Evolutionary conservation across 345 rosid species (phyloP), one percentile per base, ranked within the genome.

Genomic region (Salix suchowensis): DNA sequence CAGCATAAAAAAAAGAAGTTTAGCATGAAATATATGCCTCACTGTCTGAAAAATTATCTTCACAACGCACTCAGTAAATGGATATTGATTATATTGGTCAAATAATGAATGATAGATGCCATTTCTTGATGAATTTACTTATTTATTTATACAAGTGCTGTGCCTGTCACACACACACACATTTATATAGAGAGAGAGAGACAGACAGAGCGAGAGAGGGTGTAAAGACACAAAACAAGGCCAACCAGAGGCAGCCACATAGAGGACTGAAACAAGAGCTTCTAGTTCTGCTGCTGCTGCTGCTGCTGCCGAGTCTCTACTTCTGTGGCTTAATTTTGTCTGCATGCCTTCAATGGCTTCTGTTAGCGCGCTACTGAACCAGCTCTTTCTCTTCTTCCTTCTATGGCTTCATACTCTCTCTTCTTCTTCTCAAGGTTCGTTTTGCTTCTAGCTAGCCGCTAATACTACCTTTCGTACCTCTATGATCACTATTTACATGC

Each of bases 241-340:
- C 84, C 77, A 81, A 73, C 83, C 77, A 68, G 75, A n/a, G 40
- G 28, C 3, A 77, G 78, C 77, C 81, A 69, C 75, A 68, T 77
- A 69, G 72, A 73, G 71, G 40, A 42, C 13, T 14, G 58, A 40
- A 67, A 44, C 44, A 26, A 32, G 9, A 50, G 30, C n/a, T 50
- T 55, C 42, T 9, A 16, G 69, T 30, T 8, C n/a, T 58, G 19
- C 68, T 52, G 26, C 24, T n/a, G 77, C 10, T 13, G 24, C 24
- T 24, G 24, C 24, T 24, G 37, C 24, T 7, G 77, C 10, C 30
- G 65, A 36, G 37, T 36, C n/a, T 46, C 9, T 16, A 12, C 4
- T 4, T 30, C 67, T 19, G 10, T 55, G 61, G 5, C n/a, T 65
- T 34, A 34, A 34, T 34, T 23, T 26, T 60, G 30, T 52, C 77